Base-by-base conservation (phyloP, 371 early-diverging fungal species). In the Coemansia sp. region DNA sequence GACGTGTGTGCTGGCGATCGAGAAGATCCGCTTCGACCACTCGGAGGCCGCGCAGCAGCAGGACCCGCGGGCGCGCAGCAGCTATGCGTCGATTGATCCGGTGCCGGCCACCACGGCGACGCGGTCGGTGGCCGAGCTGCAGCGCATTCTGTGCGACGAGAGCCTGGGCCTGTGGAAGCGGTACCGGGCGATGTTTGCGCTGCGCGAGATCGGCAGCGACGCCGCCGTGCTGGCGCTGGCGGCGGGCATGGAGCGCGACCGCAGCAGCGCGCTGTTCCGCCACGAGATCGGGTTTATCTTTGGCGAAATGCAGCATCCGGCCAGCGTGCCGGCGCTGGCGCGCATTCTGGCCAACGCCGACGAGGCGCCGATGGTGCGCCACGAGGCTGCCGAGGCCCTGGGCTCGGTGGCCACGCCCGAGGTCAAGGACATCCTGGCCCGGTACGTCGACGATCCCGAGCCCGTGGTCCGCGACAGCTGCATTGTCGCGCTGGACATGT, bases 371-470 rank as follows among this genome's bases (percentile, higher is more conserved):
- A 99, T 99, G 98, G 99, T 99, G 7, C 89, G 99, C 38, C 99
- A 99, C 76, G 99, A 99, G 82, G 91, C 93, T 61, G 99, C 99
- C 31, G 99, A 99, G 83, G 99, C 99, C 6, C 81, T 99, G 55
- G 99, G 99, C n/a, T 93, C 97, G 3, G 95, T 99, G 76, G 99
- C 97, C 39, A 93, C 92, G 4, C 88, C 92, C 38, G 95, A 98
- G 77, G 90, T 90, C 47, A 78, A 93, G 45, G 82, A 84, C 11
- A 85, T 87, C 16, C 83, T 99, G 48, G 72, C 85, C 54, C 68
- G 86, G 66, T 96, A 86, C 74, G 80, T 83, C 53, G 66, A 88
- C 6, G 94, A 94, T 71, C 65, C 85, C 12, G 93, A 92, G 60
- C 84, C 85, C 12, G 97, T 99, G 34, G 95, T 99, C 5, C 86